Percentiles rank a stretch among this genome's conserved stretches.
Conservation (phyloP, 169 alveolate species). For the Theileria equi region DNA sequence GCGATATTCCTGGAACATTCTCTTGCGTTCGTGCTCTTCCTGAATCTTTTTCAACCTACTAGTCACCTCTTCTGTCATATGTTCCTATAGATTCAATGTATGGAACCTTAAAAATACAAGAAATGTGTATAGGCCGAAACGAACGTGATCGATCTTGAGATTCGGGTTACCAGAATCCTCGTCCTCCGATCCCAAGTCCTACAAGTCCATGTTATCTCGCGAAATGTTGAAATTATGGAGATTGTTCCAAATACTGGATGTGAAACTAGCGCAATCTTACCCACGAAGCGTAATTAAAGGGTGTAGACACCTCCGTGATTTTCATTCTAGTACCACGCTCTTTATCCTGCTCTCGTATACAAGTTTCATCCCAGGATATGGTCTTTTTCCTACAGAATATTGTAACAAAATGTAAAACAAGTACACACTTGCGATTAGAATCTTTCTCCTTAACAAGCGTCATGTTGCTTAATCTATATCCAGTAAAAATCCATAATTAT, state of each 20-base stretch:
- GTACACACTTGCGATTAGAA: conserved; percentile 19
- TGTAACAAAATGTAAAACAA: background rate
- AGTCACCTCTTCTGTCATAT: conserved; percentile 26
- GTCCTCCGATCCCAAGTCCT: conserved; percentile 51
- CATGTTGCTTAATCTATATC: background rate
- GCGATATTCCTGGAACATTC: conserved; percentile 35
- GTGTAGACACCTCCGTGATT: conserved; percentile 79
- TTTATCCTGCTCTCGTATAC: conserved; percentile 81
- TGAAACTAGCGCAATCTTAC: conserved; percentile 25
- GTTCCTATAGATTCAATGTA: background rate
- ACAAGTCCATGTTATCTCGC: background rate
- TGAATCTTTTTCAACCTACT: conserved; percentile 25
- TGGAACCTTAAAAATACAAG: background rate
- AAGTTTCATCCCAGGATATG: conserved; percentile 80
- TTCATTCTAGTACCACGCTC: conserved; percentile 80
- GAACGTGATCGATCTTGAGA: too few species aligned
- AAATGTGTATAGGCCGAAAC: background rate
- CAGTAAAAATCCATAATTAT: background rate
- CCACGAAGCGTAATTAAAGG: conserved; percentile 70
- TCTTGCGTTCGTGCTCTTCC: background rate
- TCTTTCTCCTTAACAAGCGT: conserved; percentile 4
- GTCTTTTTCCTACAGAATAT: conserved; percentile 50
- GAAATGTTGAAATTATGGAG: background rate
- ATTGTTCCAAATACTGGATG: background rate
- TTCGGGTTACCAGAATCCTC: too few species aligned